These are phyloP conservation scores for Leptoxyphium fumago DNA, from an alignment of 2,329 filamentous ascomycete genomes.

Conservation along the genomic window DNA sequence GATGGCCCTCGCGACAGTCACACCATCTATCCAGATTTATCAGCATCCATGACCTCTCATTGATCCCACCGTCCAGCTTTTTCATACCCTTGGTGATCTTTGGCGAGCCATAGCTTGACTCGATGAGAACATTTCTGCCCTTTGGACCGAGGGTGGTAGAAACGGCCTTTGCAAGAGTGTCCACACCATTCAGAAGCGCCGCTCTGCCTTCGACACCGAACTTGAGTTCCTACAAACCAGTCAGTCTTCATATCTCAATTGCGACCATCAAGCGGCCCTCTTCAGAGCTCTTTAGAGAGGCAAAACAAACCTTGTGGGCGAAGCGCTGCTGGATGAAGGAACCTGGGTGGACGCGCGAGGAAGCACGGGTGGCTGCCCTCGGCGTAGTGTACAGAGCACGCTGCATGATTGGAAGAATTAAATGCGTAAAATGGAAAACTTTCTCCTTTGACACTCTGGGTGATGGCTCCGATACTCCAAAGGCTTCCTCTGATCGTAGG, in stretches of 20 bases:
- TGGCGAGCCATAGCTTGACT: slow-evolving; percentile 94
- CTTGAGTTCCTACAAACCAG: slow-evolving; percentile 64
- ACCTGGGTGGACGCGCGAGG: slow-evolving; percentile 31
- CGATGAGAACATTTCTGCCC: slow-evolving; percentile 95
- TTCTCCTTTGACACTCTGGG: neutral
- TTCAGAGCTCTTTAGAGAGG: neutral
- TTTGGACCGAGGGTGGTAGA: slow-evolving; percentile 94
- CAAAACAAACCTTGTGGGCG: slow-evolving; percentile 79
- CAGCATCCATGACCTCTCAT: slow-evolving; percentile 2
- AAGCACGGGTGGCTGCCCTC: slow-evolving; percentile 65
- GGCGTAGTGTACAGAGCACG: slow-evolving; percentile 74
- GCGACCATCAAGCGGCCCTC: neutral
- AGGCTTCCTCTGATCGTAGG: no score
- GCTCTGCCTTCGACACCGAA: slow-evolving; percentile 93
- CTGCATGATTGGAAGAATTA: slow-evolving; percentile 51
- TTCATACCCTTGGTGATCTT: slow-evolving; percentile 96
- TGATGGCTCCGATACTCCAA: no score
- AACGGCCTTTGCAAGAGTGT: slow-evolving; percentile 91
- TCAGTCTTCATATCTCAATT: slow-evolving; percentile 11
- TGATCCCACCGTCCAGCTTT: neutral
- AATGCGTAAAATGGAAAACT: neutral
- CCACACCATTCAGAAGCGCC: slow-evolving; percentile 79
- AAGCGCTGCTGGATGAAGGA: slow-evolving; percentile 77
- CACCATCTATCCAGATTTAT: slow-evolving; percentile 28
- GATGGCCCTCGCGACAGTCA: slow-evolving; percentile 57